Conservation (phyloP, 2,329 filamentous ascomycete species). For the Trichophaea hybrida region DNA sequence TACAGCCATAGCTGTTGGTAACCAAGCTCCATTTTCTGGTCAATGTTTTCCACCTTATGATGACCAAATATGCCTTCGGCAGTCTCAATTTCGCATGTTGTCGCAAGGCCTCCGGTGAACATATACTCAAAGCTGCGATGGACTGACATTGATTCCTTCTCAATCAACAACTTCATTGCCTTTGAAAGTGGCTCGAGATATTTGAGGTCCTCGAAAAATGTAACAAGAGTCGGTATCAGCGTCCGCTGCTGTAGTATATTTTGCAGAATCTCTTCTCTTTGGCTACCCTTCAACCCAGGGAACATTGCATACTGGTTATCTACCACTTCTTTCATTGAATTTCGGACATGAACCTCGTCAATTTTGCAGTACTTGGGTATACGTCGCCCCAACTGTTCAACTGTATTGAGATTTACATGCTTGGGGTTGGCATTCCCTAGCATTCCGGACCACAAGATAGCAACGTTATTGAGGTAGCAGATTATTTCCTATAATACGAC, state of each 20-base stretch:
- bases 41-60: conserved; percentile 3
- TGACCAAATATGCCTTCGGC: conserved; percentile 2
- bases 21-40: conserved; percentile 11
- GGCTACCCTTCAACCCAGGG: background rate
- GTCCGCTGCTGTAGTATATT: background rate
- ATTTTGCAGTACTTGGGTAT: background rate
- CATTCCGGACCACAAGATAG: background rate
- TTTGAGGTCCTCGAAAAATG: conserved; percentile 32
- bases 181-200: conserved; percentile 27
- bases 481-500: conserved; percentile 2
- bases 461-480: background rate
- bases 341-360: background rate
- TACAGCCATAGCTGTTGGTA: conserved; percentile 29
- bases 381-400: background rate
- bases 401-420: background rate
- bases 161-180: background rate
- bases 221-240: conserved; percentile 31
- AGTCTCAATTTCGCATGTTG: background rate
- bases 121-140: too few relatives aligned
- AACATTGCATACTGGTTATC: background rate
- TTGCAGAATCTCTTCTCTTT: background rate
- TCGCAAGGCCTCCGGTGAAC: background rate
- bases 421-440: background rate
- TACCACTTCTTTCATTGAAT: background rate
- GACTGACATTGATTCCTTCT: too few relatives aligned